Evolutionary conservation across 306 rosid genomes (phyloP).

Genomic region (Comarum palustre): DNA sequence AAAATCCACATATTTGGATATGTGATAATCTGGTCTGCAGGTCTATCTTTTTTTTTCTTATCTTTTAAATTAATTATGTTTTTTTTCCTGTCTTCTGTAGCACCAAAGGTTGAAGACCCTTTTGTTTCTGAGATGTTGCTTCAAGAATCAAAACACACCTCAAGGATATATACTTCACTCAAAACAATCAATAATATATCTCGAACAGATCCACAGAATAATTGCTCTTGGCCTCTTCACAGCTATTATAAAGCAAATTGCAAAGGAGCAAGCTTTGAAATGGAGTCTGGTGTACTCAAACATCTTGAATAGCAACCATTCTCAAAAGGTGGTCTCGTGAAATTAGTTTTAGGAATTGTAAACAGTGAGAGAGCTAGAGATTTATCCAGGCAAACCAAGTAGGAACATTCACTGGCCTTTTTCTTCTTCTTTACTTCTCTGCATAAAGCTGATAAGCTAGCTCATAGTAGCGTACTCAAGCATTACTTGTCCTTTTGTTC

Average conservation of each 20-base stretch:
- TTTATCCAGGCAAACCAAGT: neutral
- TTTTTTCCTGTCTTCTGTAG: neutral
- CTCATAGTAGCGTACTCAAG: neutral
- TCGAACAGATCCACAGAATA: neutral
- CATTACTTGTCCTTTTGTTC: slow-evolving; percentile 10
- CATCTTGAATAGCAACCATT: slow-evolving; percentile 18
- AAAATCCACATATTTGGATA: neutral
- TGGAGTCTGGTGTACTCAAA: slow-evolving; percentile 26
- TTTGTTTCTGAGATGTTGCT: slow-evolving; percentile 6
- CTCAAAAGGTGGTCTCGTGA: neutral
- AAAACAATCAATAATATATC: neutral
- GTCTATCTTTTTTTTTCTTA: neutral
- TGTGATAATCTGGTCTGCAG: neutral
- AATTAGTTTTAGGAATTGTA: neutral
- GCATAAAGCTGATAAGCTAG: slow-evolving; percentile 1
- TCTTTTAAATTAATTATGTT: neutral
- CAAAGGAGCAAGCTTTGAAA: slow-evolving; percentile 19
- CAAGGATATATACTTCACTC: neutral
- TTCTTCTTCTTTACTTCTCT: neutral
- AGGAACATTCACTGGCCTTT: neutral
- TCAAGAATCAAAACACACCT: neutral
- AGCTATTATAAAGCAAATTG: slow-evolving; percentile 5
- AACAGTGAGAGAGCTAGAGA: neutral
- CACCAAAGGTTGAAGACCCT: neutral
- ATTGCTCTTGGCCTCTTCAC: neutral